Percentiles rank a stretch among this genome's conserved stretches.
Conservation (phyloP, 1,139 yeast species). For the Kazachstania sp. region DNA sequence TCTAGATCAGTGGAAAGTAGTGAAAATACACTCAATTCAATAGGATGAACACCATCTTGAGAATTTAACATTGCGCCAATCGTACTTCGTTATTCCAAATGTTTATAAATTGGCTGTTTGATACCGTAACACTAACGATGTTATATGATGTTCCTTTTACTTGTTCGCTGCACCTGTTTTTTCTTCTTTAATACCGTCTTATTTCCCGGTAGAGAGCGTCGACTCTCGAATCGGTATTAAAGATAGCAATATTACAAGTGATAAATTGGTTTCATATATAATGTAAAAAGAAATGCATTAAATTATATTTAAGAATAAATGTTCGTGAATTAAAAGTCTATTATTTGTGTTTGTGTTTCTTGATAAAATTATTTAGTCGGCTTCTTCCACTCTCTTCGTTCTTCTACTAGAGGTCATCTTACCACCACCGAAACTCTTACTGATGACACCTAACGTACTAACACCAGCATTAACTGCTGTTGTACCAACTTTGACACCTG, state of each 20-base stretch:
- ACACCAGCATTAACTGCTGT: conserved; percentile 35
- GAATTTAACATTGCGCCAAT: background rate
- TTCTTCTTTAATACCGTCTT: no score
- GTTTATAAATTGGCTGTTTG: no score
- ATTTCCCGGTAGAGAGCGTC: no score
- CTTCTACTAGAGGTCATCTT: conserved; percentile 14
- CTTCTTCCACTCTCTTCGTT: background rate
- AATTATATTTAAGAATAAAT: background rate
- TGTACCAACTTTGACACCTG: conserved; percentile 34
- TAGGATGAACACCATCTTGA: conserved; percentile 23
- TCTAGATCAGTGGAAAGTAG: conserved; percentile 26
- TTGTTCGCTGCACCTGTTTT: no score
- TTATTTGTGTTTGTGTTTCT: no score
- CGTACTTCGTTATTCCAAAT: background rate
- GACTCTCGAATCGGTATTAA: no score
- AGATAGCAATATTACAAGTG: no score
- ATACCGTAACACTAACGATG: no score
- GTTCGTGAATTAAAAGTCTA: no score
- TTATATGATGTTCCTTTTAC: no score
- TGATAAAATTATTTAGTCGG: background rate
- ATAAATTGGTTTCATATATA: background rate
- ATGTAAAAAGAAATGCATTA: no score
- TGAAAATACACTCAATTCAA: conserved; percentile 28
- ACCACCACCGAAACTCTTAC: conserved; percentile 32
- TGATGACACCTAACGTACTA: conserved; percentile 32